A percentile compares a stretch with the other conserved stretches of the same genome.
phyloP scores from a whole-genome alignment of 2,329 filamentous ascomycete species.

The Neurospora sp. region DNA sequence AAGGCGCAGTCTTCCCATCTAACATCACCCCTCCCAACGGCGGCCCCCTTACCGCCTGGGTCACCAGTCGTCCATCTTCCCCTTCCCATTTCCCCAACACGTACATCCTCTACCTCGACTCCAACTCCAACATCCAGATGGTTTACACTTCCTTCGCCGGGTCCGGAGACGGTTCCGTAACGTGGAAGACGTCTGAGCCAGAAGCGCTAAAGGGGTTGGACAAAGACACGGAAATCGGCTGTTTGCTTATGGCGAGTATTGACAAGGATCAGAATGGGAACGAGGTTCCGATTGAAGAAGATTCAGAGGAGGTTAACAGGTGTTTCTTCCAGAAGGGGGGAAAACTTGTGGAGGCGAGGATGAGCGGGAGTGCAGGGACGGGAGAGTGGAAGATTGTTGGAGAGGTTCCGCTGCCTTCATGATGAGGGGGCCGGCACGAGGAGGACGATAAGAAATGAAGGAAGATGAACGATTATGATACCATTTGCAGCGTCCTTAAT shows the following conservation, averaged over 20 bases:
- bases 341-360: not conserved
- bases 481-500: no score
- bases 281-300: not conserved
- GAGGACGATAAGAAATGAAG: no score
- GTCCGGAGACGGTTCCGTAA: not conserved
- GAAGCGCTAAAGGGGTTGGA: not conserved
- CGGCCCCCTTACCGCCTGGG: not conserved
- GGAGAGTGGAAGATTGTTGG: not conserved
- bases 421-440: not conserved
- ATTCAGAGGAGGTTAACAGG: not conserved
- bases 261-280: not conserved
- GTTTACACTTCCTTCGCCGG: not conserved
- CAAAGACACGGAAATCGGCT: not conserved
- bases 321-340: not conserved
- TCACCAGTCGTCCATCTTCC: not conserved
- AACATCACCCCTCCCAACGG: not conserved
- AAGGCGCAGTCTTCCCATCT: not conserved
- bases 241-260: not conserved
- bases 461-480: no score
- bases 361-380: not conserved
- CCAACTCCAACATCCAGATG: not conserved
- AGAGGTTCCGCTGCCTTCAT: not conserved
- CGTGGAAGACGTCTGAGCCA: not conserved
- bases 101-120: not conserved
- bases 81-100: not conserved